Conservation (phyloP, 495 filamentous ascomycete species). For the Monascus purpureus region DNA sequence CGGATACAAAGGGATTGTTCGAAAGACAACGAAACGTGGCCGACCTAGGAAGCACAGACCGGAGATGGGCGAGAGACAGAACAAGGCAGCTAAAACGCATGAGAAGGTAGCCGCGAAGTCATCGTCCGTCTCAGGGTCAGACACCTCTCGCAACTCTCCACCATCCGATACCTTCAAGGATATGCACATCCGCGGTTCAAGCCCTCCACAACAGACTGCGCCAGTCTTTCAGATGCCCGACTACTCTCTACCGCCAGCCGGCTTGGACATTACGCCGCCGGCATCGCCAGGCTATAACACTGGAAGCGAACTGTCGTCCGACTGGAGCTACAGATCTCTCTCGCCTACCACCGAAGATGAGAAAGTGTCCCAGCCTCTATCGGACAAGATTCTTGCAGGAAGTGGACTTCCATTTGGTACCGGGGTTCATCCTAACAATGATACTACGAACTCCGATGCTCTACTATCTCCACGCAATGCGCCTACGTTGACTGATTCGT, state of each 20-base stretch:
- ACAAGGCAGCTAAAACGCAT: conserved; percentile 43
- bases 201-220: conserved; percentile 17
- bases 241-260: conserved; percentile 24
- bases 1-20: conserved; percentile 70
- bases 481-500: conserved; percentile 26
- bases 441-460: conserved; percentile 13
- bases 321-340: conserved; percentile 29
- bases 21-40: conserved; percentile 53
- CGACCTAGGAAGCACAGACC: conserved; percentile 50
- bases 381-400: conserved; percentile 13
- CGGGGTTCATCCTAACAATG: conserved; percentile 17
- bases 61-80: conserved; percentile 50
- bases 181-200: conserved; percentile 36
- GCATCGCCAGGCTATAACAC: conserved; percentile 27
- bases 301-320: conserved; percentile 33
- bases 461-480: conserved; percentile 27
- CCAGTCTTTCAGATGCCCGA: conserved; percentile 25
- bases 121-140: conserved; percentile 20
- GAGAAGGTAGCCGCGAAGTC: conserved; percentile 29
- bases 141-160: conserved; percentile 15
- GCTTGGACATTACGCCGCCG: conserved; percentile 36
- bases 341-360: conserved; percentile 30
- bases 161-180: conserved; percentile 23
- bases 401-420: conserved; percentile 11
- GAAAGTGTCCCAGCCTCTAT: conserved; percentile 20